Percentiles rank a stretch among this genome's conserved stretches.
phyloP scores from a whole-genome alignment of 495 filamentous ascomycete species.

The Coniosporium apollinis region DNA sequence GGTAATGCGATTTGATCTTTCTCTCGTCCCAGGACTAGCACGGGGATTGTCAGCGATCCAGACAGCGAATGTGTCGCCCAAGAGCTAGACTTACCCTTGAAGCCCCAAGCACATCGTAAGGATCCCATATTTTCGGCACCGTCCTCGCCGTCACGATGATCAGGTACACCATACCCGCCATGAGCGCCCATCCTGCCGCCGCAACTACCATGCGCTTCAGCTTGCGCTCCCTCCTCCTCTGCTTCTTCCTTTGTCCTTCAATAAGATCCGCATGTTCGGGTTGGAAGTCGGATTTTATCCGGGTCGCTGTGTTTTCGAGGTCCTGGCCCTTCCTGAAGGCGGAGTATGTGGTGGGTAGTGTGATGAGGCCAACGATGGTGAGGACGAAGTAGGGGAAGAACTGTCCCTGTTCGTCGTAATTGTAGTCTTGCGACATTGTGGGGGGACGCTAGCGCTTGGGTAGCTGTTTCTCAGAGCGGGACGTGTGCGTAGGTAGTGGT shows the following conservation, averaged over 20 bases:
- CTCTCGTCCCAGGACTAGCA: too few relatives aligned
- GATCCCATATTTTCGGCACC: slow-evolving; percentile 73
- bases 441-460: too few relatives aligned
- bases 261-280: slow-evolving; percentile 72
- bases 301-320: slow-evolving; percentile 47
- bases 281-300: slow-evolving; percentile 60
- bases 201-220: slow-evolving; percentile 72
- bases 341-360: slow-evolving; percentile 78
- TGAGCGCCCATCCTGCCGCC: slow-evolving; percentile 59
- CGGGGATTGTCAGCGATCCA: too few relatives aligned
- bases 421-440: slow-evolving; percentile 91
- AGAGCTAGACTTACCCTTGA: slow-evolving; percentile 42
- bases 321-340: slow-evolving; percentile 64
- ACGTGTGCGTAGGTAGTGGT: too few relatives aligned
- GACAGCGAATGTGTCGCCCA: slow-evolving; percentile 31
- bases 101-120: slow-evolving; percentile 81
- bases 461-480: too few relatives aligned
- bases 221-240: slow-evolving; percentile 77
- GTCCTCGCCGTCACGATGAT: slow-evolving; percentile 65
- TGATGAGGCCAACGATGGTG: slow-evolving; percentile 73
- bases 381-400: slow-evolving; percentile 99
- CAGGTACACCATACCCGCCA: slow-evolving; percentile 85
- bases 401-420: slow-evolving; percentile 93
- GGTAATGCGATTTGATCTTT: slow-evolving; percentile 78
- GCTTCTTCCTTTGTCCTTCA: slow-evolving; percentile 67